phyloP scores from a whole-genome alignment of 352 stramenopile genomes.

The Phytophthora sojae region DNA sequence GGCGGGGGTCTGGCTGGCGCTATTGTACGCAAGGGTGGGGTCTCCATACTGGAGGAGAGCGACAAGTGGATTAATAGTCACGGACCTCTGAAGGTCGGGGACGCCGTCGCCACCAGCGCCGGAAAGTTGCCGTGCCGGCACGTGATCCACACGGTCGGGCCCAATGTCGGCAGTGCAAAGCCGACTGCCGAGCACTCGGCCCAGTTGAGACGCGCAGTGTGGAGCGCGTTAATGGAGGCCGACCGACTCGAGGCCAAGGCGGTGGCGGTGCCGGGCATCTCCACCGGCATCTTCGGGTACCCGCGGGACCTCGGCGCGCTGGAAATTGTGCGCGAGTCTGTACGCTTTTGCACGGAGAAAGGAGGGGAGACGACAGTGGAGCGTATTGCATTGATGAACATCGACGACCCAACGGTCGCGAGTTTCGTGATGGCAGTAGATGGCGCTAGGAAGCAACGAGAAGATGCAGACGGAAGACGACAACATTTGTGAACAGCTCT shows the following conservation, averaged over 20 bases:
- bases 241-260: conserved; percentile 38
- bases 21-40: conserved; percentile 40
- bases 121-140: conserved; percentile 45
- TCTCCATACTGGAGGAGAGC: conserved; percentile 42
- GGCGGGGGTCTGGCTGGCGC: conserved; percentile 47
- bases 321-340: conserved; percentile 50
- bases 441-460: not conserved
- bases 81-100: conserved; percentile 35
- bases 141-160: conserved; percentile 59
- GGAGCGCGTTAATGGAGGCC: conserved; percentile 44
- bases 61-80: conserved; percentile 38
- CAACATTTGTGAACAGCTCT: conserved; percentile 16
- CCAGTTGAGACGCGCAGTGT: conserved; percentile 47
- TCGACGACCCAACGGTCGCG: conserved; percentile 41
- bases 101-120: conserved; percentile 41
- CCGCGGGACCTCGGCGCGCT: conserved; percentile 42
- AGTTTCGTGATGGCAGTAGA: conserved; percentile 37
- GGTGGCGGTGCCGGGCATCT: conserved; percentile 53
- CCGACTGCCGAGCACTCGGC: conserved; percentile 37
- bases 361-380: conserved; percentile 7
- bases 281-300: conserved; percentile 59
- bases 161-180: conserved; percentile 21
- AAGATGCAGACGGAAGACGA: not conserved
- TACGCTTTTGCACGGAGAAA: conserved; percentile 36
- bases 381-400: conserved; percentile 48